Conservation (phyloP, 2,329 filamentous ascomycete genomes). For the Calonectria pteridis region DNA sequence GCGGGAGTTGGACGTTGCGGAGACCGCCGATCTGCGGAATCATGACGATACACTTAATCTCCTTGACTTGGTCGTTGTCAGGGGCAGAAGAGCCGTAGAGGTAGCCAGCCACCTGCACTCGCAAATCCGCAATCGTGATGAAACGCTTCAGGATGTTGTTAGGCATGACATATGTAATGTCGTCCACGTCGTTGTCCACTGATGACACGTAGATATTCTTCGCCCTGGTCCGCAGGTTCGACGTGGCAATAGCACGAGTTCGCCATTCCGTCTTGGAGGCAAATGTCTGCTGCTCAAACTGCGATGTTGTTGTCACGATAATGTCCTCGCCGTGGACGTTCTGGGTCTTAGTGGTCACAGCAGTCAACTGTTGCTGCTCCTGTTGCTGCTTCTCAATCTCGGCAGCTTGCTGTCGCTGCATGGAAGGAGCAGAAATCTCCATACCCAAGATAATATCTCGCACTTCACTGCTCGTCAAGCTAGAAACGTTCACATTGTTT, state of each 20-base stretch:
- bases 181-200: slow-evolving; percentile 90
- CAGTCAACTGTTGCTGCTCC: slow-evolving; percentile 95
- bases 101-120: slow-evolving; percentile 96
- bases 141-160: slow-evolving; percentile 99
- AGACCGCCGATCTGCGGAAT: slow-evolving; percentile 95
- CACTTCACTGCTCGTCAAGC: slow-evolving; percentile 95
- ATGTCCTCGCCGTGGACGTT: slow-evolving; percentile 98
- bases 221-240: slow-evolving; percentile 90
- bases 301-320: slow-evolving; percentile 96
- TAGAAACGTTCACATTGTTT: slow-evolving; percentile 99
- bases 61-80: slow-evolving; percentile 97
- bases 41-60: slow-evolving; percentile 97
- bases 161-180: slow-evolving; percentile 97
- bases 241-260: slow-evolving; percentile 94
- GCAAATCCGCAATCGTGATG: slow-evolving; percentile 95
- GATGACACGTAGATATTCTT: slow-evolving; percentile 99
- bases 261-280: slow-evolving; percentile 99
- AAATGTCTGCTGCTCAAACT: slow-evolving; percentile 98
- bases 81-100: slow-evolving; percentile 92
- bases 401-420: slow-evolving; percentile 97
- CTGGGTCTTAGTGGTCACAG: slow-evolving; percentile 97
- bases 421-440: slow-evolving; percentile 97
- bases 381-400: slow-evolving; percentile 99
- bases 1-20: slow-evolving; percentile 90
- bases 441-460: slow-evolving; percentile 98